Percentiles rank a stretch among this genome's conserved stretches.
These are phyloP conservation scores for Straminergon stramineum DNA, from an alignment of 225 moss, liverwort and hornwort genomes.

Conservation along the genomic window DNA sequence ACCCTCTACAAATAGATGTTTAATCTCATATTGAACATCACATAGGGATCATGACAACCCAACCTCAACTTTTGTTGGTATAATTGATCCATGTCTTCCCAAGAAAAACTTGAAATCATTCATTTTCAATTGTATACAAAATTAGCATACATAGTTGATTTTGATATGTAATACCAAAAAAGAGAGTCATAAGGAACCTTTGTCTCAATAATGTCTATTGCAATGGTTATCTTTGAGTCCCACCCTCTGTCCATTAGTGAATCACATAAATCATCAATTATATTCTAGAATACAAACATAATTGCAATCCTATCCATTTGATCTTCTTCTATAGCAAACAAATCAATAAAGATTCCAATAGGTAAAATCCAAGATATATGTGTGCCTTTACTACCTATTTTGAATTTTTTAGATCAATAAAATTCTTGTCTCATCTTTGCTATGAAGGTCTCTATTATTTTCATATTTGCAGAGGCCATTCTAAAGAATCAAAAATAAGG, in stretches of 20 bases:
- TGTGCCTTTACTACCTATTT: not conserved
- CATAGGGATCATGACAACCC: fast-evolving
- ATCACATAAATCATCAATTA: not conserved
- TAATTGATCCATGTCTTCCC: not conserved
- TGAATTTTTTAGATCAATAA: fast-evolving
- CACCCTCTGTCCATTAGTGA: not conserved
- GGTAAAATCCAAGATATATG: not conserved
- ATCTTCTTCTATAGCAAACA: not conserved
- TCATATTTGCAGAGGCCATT: fast-evolving
- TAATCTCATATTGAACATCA: not conserved
- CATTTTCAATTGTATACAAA: not conserved
- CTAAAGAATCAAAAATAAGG: not conserved
- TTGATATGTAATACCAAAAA: not conserved
- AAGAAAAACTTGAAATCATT: not conserved
- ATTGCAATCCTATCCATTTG: not conserved
- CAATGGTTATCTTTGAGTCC: not conserved
- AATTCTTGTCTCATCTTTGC: not conserved
- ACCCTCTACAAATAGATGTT: not conserved
- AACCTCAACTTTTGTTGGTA: not conserved
- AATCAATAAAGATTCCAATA: not conserved
- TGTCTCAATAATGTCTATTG: not conserved
- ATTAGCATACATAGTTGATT: not conserved
- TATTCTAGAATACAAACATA: not conserved
- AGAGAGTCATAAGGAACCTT: not conserved
- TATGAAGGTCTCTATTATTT: not conserved